These are phyloP conservation scores for Eustoma russellianum DNA, from an alignment of 257 asterid species.

Conservation along the genomic window DNA sequence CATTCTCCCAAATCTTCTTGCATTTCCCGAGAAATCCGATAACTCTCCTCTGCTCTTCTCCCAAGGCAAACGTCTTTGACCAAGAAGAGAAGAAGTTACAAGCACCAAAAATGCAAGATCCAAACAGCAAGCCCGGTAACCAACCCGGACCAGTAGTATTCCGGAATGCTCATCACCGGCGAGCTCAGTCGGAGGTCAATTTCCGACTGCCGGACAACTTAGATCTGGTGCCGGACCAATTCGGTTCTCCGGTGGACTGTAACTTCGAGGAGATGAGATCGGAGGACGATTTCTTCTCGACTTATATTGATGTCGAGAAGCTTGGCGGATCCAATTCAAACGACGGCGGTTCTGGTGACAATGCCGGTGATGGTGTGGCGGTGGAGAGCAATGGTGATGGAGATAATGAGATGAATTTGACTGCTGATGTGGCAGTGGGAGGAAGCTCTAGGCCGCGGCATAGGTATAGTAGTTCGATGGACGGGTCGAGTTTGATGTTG, in stretches of 20 bases:
- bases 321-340: slow-evolving; percentile 39
- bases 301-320: slow-evolving; percentile 92
- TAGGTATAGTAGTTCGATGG: slow-evolving; percentile 65
- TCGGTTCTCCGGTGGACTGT: slow-evolving; percentile 45
- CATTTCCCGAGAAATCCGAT: too few relatives aligned
- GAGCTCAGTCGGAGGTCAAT: slow-evolving; percentile 92
- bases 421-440: slow-evolving; percentile 2
- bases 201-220: slow-evolving; percentile 76
- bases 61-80: too few relatives aligned
- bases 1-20: too few relatives aligned
- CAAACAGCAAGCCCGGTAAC: slow-evolving; percentile 29
- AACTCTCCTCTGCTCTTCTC: too few relatives aligned
- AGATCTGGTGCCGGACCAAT: slow-evolving; percentile 69
- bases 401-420: slow-evolving; percentile 9
- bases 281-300: slow-evolving; percentile 83
- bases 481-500: slow-evolving; percentile 52
- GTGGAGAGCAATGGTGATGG: slow-evolving; percentile 2
- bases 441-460: slow-evolving; percentile 27
- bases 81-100: too few relatives aligned
- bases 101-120: slow-evolving; percentile 69
- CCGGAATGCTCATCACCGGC: slow-evolving; percentile 71
- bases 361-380: slow-evolving; percentile 19
- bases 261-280: slow-evolving; percentile 86
- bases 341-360: slow-evolving; percentile 16
- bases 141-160: slow-evolving; percentile 41